Conservation (phyloP, 139 green algal genomes). For the Desmodesmus armatus region DNA sequence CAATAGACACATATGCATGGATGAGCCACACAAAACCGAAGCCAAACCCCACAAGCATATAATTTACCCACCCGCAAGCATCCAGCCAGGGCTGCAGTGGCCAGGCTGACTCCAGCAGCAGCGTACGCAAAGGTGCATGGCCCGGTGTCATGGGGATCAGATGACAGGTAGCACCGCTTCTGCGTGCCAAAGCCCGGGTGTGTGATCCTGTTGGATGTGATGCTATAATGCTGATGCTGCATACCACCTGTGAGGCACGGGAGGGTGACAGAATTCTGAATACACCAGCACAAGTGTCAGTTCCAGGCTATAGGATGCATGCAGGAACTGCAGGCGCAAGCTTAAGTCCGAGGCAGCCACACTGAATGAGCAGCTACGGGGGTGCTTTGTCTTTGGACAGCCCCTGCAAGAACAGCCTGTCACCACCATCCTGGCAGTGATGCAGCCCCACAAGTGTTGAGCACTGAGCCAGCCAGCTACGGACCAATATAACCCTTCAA, state of each 20-base stretch:
- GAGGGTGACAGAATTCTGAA: neutral
- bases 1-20: neutral
- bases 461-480: too few species aligned
- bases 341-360: neutral
- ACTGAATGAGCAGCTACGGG: neutral
- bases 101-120: slow-evolving; percentile 1
- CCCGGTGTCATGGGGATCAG: neutral
- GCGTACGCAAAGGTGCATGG: slow-evolving; percentile 5
- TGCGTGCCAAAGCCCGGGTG: neutral
- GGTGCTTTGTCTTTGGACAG: neutral
- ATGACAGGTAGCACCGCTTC: slow-evolving; percentile 28
- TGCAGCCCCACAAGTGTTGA: too few species aligned
- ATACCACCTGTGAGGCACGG: neutral
- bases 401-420: too few species aligned
- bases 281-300: neutral
- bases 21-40: neutral
- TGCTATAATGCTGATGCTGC: neutral
- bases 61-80: slow-evolving; percentile 4
- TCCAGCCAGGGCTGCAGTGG: slow-evolving; percentile 13
- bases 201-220: neutral
- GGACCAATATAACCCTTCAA: too few species aligned
- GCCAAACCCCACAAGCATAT: neutral
- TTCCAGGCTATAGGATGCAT: neutral
- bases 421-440: too few species aligned
- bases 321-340: neutral